These are phyloP conservation scores for Dothiorella sarmentorum DNA, from an alignment of 2,329 filamentous ascomycete genomes.

Conservation along the genomic window DNA sequence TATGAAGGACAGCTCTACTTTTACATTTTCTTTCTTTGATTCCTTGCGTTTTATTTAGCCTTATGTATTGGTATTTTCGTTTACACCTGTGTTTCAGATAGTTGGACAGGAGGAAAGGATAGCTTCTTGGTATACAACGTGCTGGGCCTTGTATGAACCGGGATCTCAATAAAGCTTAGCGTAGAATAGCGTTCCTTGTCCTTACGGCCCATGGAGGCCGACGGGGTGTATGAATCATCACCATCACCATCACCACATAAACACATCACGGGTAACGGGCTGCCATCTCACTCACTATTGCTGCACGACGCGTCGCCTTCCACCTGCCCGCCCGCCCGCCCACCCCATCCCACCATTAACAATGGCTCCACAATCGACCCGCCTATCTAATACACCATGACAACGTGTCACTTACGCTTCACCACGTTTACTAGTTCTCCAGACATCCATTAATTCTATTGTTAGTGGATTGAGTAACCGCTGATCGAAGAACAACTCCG, in stretches of 20 bases:
- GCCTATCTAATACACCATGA: no score
- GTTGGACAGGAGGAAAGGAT: not conserved
- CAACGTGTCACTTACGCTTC: no score
- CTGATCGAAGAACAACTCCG: no score
- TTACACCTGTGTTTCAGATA: not conserved
- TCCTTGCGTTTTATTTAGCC: not conserved
- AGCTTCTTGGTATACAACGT: not conserved
- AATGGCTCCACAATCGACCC: no score
- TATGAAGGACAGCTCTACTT: not conserved
- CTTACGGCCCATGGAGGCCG: not conserved
- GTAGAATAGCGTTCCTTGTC: not conserved
- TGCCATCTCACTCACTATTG: no score
- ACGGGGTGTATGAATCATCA: not conserved
- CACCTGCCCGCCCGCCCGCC: no score
- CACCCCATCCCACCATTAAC: no score
- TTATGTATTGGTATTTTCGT: not conserved
- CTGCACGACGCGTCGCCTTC: no score
- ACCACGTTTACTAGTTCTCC: no score
- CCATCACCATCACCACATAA: not conserved
- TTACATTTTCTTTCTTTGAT: not conserved
- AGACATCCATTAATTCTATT: no score
- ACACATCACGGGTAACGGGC: no score
- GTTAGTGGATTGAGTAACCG: no score
- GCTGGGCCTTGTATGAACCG: not conserved
- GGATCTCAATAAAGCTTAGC: not conserved